These are phyloP conservation scores for Linnemannia exigua DNA, from an alignment of 192 early-diverging fungal species.

Conservation along the genomic window DNA sequence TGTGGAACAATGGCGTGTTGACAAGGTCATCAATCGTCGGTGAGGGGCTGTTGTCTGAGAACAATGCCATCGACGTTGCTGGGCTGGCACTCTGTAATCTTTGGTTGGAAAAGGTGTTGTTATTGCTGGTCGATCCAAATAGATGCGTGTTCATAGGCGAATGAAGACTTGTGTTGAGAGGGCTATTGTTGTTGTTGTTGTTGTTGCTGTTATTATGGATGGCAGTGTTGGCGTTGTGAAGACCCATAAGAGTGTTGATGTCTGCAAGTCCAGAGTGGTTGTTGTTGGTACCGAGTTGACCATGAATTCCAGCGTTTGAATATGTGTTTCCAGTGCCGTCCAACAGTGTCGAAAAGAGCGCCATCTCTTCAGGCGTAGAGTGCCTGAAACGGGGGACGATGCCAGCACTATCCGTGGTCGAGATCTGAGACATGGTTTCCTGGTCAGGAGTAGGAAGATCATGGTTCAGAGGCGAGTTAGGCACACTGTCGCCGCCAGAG, in stretches of 20 bases:
- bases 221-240: neutral
- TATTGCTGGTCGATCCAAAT: neutral
- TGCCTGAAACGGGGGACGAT: conserved; percentile 46
- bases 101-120: neutral
- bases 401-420: conserved; percentile 32
- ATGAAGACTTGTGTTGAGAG: neutral
- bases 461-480: conserved; percentile 26
- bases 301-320: neutral
- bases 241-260: neutral
- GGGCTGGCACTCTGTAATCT: conserved; percentile 18
- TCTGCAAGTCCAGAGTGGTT: neutral
- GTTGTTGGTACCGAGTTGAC: neutral
- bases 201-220: neutral
- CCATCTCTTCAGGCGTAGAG: conserved; percentile 44
- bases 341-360: conserved; percentile 42
- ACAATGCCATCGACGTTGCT: conserved; percentile 11
- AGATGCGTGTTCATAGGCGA: neutral
- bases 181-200: neutral
- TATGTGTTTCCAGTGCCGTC: conserved; percentile 49
- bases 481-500: conserved; percentile 25
- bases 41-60: conserved; percentile 35
- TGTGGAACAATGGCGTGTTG: conserved; percentile 33
- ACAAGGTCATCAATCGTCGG: conserved; percentile 37
- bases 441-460: conserved; percentile 47
- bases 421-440: conserved; percentile 14